These are phyloP conservation scores for Saksenaea vasiformis DNA, from an alignment of 371 early-diverging fungal species.

Conservation along the genomic window DNA sequence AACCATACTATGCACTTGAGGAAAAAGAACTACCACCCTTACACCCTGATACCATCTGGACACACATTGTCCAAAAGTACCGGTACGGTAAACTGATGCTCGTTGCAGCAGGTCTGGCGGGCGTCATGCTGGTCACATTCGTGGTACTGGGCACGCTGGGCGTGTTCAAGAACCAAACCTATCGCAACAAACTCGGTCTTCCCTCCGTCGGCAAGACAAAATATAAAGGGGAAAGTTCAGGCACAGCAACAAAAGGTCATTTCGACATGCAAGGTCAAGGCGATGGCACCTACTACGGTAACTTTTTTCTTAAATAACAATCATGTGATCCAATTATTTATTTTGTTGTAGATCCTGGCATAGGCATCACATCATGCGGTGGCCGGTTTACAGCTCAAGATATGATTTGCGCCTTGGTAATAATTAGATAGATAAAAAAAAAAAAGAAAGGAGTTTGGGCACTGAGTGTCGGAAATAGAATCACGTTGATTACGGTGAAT, in stretches of 20 bases:
- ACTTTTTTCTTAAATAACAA: not conserved
- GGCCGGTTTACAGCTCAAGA: slow-evolving; percentile 39
- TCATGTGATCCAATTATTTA: not conserved
- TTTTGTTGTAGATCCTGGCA: slow-evolving; percentile 38
- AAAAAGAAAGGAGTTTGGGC: not conserved
- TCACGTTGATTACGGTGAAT: slow-evolving; percentile 39
- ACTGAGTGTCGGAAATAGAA: slow-evolving; percentile 24
- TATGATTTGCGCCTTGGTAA: slow-evolving; percentile 45
- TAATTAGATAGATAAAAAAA: not conserved
- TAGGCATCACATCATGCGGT: slow-evolving; percentile 45
- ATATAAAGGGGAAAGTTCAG: slow-evolving; percentile 43
- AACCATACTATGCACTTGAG: slow-evolving; percentile 14
- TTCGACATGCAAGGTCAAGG: slow-evolving; percentile 43
- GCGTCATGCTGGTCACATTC: slow-evolving; percentile 34
- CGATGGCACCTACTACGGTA: slow-evolving; percentile 53
- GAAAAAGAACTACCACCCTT: slow-evolving; percentile 11
- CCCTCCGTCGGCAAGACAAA: slow-evolving; percentile 36
- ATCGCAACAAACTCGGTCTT: slow-evolving; percentile 27
- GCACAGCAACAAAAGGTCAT: slow-evolving; percentile 28
- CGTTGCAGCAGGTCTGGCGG: slow-evolving; percentile 20
- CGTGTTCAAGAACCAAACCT: slow-evolving; percentile 33
- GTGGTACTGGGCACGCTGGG: slow-evolving; percentile 37
- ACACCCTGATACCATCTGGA: slow-evolving; percentile 34
- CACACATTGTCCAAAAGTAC: slow-evolving; percentile 26
- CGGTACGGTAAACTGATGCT: slow-evolving; percentile 36